These are phyloP conservation scores for Leccinum variabile DNA, from an alignment of 1,284 basidiomycete genomes.

Conservation along the genomic window DNA sequence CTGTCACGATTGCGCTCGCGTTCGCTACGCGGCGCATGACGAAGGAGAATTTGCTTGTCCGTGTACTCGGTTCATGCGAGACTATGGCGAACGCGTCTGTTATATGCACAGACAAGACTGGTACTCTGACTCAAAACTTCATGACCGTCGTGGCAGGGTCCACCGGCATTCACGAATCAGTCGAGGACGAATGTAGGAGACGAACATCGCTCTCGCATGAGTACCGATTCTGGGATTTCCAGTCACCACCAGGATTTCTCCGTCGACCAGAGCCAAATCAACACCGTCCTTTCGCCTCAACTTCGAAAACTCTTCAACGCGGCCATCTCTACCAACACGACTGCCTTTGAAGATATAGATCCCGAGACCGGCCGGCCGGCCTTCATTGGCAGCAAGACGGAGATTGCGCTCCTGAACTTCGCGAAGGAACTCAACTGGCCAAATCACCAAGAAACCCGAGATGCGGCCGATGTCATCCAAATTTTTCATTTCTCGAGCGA, in stretches of 20 bases:
- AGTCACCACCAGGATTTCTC: constrained; percentile 75
- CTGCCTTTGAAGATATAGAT: constrained; percentile 88
- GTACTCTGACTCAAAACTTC: constrained; percentile 88
- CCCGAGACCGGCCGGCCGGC: constrained; percentile 60
- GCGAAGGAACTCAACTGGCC: constrained; percentile 87
- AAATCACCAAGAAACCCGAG: constrained; percentile 71
- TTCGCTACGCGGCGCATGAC: constrained; percentile 99
- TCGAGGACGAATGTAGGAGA: constrained; percentile 75
- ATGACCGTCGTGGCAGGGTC: constrained; percentile 98
- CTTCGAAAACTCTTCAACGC: constrained; percentile 79
- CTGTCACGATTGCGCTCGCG: constrained; percentile 93
- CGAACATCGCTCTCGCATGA: constrained; percentile 40
- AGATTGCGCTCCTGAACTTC: constrained; percentile 89
- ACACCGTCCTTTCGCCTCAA: constrained; percentile 60
- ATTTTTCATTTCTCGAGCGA: constrained; percentile 96
- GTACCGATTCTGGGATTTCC: constrained; percentile 34
- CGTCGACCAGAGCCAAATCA: constrained; percentile 76
- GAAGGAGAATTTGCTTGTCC: constrained; percentile 90
- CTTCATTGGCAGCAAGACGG: constrained; percentile 96
- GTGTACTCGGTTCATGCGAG: constrained; percentile 94
- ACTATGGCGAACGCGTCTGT: constrained; percentile 99
- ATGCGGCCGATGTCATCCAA: constrained; percentile 72
- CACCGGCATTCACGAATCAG: constrained; percentile 85
- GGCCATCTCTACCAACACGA: constrained; percentile 91
- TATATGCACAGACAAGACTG: constrained; percentile 96